Base-by-base conservation (phyloP, 1,139 yeast genomes). In the Lodderomyces pseudojiufengensis region DNA sequence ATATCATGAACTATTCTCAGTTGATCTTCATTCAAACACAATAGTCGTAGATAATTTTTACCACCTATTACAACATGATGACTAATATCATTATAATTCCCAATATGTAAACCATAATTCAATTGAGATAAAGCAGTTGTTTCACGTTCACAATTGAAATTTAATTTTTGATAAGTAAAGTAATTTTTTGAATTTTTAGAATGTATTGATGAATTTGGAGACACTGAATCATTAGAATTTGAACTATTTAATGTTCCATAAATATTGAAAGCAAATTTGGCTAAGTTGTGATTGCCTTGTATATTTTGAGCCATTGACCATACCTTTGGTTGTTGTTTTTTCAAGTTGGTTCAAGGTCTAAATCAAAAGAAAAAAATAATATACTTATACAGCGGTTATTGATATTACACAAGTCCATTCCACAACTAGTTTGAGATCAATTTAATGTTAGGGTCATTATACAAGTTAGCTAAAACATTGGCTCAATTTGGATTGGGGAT, bases 51-150 rank as follows among this genome's bases (percentile, higher is more conserved):
- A 42, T 71, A 65, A 47, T 78, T 78, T 44, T 78, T 73, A 1
- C 85, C 84, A 2, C 84, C 84, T 8, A 78, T 57, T 0, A 76
- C 76, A 13, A 76, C 72, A 41, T 72, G 65, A 26, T 46, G 47
- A 7, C 33, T 13, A 23, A 43, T 42, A 14, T 47, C 50, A 22
- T 44, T 32, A 27, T 36, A 32, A 9, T 37, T 31, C 11, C 34
- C 35, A 20, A 35, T 33, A 10, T 34, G 39, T 21, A 48, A 37
- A 10, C 47, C 47, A 22, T 44, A 41, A 31, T 56, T 51, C 32
- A 60, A 44, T 38, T 57, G 61, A 3, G 63, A 54, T 14, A 61
- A 42, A 24, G 61, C 49, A 25, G 52, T 48, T 3, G 59, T 55
- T 33, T 61, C 67, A 31, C 51, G 42, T 13, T 61, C 66, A 41